Conservation (phyloP, 1,284 basidiomycete species). For the Ustilago sp. region DNA sequence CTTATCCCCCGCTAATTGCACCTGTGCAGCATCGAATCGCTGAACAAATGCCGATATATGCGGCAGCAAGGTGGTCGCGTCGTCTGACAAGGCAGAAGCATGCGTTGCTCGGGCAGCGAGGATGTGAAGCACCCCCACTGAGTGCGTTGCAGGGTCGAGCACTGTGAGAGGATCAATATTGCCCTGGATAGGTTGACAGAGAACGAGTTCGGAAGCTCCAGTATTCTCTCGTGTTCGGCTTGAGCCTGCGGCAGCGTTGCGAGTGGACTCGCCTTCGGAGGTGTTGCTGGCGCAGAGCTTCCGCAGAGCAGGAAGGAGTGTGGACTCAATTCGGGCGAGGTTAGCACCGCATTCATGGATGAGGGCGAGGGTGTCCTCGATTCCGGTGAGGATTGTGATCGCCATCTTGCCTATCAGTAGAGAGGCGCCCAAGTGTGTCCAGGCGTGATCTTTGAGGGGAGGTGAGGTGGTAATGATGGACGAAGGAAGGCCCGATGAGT, state of each 20-base stretch:
- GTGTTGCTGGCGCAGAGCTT: slow-evolving; percentile 24
- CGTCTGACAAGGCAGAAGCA: slow-evolving; percentile 10
- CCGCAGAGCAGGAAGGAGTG: slow-evolving; percentile 40
- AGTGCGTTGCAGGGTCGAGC: slow-evolving; percentile 45
- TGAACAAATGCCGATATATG: slow-evolving; percentile 33
- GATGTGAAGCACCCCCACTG: slow-evolving; percentile 51
- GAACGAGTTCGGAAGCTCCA: slow-evolving; percentile 15
- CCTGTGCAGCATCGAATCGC: slow-evolving; percentile 26
- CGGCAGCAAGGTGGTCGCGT: slow-evolving; percentile 21
- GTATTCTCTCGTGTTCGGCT: slow-evolving; percentile 7
- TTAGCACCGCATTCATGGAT: slow-evolving; percentile 39
- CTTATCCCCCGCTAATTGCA: slow-evolving; percentile 34
- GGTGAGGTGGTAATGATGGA: neutral
- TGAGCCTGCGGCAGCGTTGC: slow-evolving; percentile 12
- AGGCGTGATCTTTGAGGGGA: too few species aligned
- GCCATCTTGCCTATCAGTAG: slow-evolving; percentile 14
- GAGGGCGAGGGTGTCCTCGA: slow-evolving; percentile 52
- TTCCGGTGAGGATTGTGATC: slow-evolving; percentile 33
- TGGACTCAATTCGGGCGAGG: slow-evolving; percentile 21
- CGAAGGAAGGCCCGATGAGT: neutral
- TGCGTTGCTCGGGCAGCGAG: slow-evolving; percentile 35
- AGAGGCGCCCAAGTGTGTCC: too few species aligned
- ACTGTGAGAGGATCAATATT: slow-evolving; percentile 41
- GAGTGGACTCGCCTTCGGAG: slow-evolving; percentile 20
- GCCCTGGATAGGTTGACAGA: slow-evolving; percentile 31